Conservation (phyloP, 140 eudicot species). For the Senecio squalidus region DNA sequence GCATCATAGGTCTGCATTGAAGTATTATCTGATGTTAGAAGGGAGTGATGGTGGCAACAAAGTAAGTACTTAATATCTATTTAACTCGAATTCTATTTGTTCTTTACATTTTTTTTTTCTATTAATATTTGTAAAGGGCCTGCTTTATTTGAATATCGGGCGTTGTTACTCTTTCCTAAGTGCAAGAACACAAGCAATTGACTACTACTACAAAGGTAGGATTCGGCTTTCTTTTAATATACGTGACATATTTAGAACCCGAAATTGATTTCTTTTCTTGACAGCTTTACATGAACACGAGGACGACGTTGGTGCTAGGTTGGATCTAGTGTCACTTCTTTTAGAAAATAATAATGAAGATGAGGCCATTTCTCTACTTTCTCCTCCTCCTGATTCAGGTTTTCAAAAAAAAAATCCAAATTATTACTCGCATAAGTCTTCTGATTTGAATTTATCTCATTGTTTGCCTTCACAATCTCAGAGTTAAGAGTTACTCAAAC, state of each 20-base stretch:
- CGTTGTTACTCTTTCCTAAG: conserved; percentile 44
- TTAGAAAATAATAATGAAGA: conserved; percentile 57
- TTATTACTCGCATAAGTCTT: neutral
- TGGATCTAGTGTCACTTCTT: conserved; percentile 65
- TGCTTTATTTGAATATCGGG: conserved; percentile 49
- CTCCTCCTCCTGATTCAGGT: conserved; percentile 64
- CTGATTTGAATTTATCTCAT: conserved; percentile 2
- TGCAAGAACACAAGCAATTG: conserved; percentile 42
- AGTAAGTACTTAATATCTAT: conserved; percentile 31
- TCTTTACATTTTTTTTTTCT: neutral
- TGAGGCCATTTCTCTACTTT: conserved; percentile 76
- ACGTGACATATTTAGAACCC: neutral
- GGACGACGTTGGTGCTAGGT: conserved; percentile 61
- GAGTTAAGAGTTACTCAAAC: conserved; percentile 30
- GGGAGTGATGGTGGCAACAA: conserved; percentile 36
- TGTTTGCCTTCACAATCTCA: conserved; percentile 18
- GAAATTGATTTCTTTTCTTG: neutral
- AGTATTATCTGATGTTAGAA: conserved; percentile 67
- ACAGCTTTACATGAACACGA: conserved; percentile 57
- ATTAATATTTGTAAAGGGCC: conserved; percentile 39
- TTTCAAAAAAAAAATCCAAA: too few relatives aligned
- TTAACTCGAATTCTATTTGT: neutral
- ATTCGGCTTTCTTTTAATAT: neutral
- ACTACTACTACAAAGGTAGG: conserved; percentile 61
- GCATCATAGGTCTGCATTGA: conserved; percentile 62